Evolutionary conservation across 176 grass and related monocot species (phyloP), one percentile per base, ranked within the genome.

Genomic region (Ampelocalamus luodianensis): DNA sequence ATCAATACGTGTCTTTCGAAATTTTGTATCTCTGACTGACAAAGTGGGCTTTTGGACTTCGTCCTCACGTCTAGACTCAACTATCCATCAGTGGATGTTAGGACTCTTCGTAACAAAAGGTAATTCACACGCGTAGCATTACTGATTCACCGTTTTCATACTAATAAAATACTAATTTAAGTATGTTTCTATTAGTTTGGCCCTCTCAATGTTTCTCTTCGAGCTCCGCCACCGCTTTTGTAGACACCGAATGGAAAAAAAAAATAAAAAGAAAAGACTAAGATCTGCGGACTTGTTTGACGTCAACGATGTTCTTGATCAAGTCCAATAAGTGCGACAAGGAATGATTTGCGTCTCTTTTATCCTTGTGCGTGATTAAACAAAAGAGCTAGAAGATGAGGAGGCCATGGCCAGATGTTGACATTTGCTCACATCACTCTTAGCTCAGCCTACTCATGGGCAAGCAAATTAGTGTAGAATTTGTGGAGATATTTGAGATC

Each of bases 391-490:
- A 6, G 58, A 3, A 26, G 58, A 12, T 8, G 45, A 81, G 48
- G 77, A 22, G 51, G 15, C 32, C 40, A 79, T 72, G 8, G 13
- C 39, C 40, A 18, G 66, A 70, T 5, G 72, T 51, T 83, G 72
- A 88, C 86, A 70, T 32, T 34, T 79, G 45, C 38, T 61, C 71
- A 53, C 76, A 60, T 89, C 71, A 85, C 70, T 18, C 51, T 68
- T 49, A 69, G 60, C 16, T 81, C 69, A 81, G 39, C 72, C 23
- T 22, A 24, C 34, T 78, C 37, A 26, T 22, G 4, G 44, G 6
- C 23, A 29, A 8, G 24, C 10, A 37, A 34, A 5, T 46, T 8
- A n/a, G 18, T 34, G 32, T 34, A 34, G 32, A 34, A 34, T 34
- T 34, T 34, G 1, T 34, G 32, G 32, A 34, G 32, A 34, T 34